Conservation (phyloP, 768 basidiomycete species). For the Inosperma sp. region DNA sequence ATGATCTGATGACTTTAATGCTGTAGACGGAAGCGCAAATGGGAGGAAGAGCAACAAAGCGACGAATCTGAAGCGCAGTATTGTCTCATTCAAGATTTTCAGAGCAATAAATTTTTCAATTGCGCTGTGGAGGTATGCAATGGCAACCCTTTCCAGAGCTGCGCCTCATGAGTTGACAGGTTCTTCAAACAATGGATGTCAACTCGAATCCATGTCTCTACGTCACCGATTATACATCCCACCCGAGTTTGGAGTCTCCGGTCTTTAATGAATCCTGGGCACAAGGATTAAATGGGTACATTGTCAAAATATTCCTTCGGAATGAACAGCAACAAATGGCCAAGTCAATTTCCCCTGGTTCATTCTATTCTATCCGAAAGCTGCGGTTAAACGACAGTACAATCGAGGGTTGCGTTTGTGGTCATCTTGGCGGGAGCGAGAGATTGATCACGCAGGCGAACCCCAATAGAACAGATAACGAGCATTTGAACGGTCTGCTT, state of each 20-base stretch:
- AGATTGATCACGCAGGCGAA: conserved; percentile 43
- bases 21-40: conserved; percentile 52
- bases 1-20: background rate
- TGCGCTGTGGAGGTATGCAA: conserved; percentile 29
- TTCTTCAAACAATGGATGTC: conserved; percentile 40
- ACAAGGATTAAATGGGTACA: conserved; percentile 42
- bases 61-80: conserved; percentile 36
- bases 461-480: conserved; percentile 31
- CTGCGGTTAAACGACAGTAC: conserved; percentile 42
- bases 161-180: conserved; percentile 27
- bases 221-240: conserved; percentile 63
- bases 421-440: conserved; percentile 45
- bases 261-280: conserved; percentile 35
- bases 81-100: conserved; percentile 44
- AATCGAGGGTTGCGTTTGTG: conserved; percentile 31
- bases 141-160: background rate
- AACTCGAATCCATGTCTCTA: conserved; percentile 39
- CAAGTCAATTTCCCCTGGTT: conserved; percentile 35
- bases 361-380: conserved; percentile 46
- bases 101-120: conserved; percentile 41
- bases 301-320: conserved; percentile 50
- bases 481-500: conserved; percentile 39
- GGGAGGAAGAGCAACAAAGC: conserved; percentile 30
- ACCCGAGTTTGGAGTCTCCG: conserved; percentile 37
- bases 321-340: conserved; percentile 43